phyloP scores from a whole-genome alignment of 208 protist species.

The Leishmania amazonensis region DNA sequence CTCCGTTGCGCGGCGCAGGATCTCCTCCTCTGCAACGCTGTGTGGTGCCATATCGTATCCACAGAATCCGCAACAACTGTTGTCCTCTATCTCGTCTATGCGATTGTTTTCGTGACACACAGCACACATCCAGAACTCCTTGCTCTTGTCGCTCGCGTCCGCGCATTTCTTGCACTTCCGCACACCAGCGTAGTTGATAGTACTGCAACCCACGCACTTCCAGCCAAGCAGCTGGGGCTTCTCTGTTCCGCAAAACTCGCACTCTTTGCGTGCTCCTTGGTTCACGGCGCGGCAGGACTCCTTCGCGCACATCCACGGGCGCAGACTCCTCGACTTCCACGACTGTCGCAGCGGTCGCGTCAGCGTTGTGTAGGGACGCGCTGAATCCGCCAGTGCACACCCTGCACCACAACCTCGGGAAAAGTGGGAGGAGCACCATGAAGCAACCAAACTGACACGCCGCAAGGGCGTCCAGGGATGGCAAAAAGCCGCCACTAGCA shows the following conservation, averaged over 20 bases:
- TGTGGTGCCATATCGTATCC: conserved; percentile 89
- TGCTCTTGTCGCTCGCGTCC: conserved; percentile 40
- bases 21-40: conserved; percentile 50
- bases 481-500: background rate
- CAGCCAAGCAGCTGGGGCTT: conserved; percentile 78
- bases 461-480: background rate
- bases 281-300: conserved; percentile 70
- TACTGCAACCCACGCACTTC: conserved; percentile 74
- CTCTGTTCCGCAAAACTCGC: conserved; percentile 50
- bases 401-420: background rate
- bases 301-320: conserved; percentile 85
- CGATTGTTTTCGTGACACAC: conserved; percentile 88
- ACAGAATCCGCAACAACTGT: conserved; percentile 86
- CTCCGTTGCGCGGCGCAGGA: conserved; percentile 46
- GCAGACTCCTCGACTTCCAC: conserved; percentile 48
- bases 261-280: conserved; percentile 25
- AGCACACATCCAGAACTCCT: conserved; percentile 84
- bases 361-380: conserved; percentile 14
- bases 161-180: conserved; percentile 77
- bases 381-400: background rate
- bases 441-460: background rate
- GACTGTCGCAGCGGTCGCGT: conserved; percentile 51
- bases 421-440: background rate
- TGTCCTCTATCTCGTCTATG: conserved; percentile 84
- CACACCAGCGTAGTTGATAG: conserved; percentile 72